phyloP scores from a whole-genome alignment of 163 green algal genomes.

The Chlamydomonas reinhardtii region DNA sequence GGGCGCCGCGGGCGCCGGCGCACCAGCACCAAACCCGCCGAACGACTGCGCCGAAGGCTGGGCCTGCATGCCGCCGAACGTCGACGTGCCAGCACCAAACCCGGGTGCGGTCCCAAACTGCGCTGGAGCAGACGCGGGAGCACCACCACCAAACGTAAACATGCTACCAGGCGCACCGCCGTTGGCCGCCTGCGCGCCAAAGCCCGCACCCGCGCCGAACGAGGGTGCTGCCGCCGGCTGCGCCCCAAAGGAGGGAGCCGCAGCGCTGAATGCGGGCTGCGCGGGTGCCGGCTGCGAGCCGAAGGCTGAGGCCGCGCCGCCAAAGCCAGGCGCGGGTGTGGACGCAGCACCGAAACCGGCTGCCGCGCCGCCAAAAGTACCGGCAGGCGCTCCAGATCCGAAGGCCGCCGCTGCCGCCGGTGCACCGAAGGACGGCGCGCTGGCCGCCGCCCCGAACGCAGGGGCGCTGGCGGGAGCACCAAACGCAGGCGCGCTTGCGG shows the following conservation, averaged over 20 bases:
- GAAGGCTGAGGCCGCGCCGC: not conserved
- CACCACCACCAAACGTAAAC: slow-evolving; percentile 28
- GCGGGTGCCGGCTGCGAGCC: not conserved
- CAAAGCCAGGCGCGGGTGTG: not conserved
- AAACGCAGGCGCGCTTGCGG: too few species aligned
- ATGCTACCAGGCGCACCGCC: slow-evolving; percentile 3
- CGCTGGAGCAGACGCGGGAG: not conserved
- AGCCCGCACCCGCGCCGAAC: not conserved
- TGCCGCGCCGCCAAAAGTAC: not conserved
- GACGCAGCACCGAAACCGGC: not conserved
- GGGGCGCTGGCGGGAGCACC: not conserved
- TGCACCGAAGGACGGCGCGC: slow-evolving; percentile 15
- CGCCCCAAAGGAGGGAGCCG: not conserved
- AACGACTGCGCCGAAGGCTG: not conserved
- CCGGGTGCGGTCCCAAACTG: not conserved
- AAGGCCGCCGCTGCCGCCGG: not conserved
- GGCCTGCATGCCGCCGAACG: not conserved
- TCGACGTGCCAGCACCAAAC: not conserved
- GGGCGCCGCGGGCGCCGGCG: not conserved
- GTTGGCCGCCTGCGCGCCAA: not conserved
- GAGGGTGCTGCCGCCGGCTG: not conserved
- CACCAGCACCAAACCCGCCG: not conserved
- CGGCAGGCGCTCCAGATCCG: not conserved
- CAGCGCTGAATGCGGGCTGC: not conserved
- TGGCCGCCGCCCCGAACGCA: not conserved